phyloP scores from a whole-genome alignment of 495 filamentous ascomycete species.

The Aspergillus coremiiformis region DNA sequence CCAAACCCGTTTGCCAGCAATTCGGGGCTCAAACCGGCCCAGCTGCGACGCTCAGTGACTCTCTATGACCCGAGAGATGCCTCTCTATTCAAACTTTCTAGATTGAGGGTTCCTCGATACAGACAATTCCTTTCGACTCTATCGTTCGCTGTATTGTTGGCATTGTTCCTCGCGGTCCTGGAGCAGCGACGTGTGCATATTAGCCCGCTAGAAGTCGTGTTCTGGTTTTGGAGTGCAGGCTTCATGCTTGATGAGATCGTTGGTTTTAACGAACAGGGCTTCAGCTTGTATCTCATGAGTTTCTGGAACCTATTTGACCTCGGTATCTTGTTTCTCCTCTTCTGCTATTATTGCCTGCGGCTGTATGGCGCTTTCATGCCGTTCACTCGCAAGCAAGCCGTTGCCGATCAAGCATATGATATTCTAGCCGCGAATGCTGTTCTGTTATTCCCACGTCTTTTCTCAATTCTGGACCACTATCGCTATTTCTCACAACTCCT shows the following conservation, averaged over 20 bases:
- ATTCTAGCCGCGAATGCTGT: slow-evolving; percentile 83
- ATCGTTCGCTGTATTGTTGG: slow-evolving; percentile 72
- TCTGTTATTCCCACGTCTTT: slow-evolving; percentile 80
- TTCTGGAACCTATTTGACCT: slow-evolving; percentile 95
- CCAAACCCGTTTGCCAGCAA: neutral
- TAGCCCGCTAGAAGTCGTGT: slow-evolving; percentile 72
- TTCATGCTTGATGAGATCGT: slow-evolving; percentile 96
- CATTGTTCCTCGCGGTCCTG: slow-evolving; percentile 74
- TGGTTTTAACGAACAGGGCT: slow-evolving; percentile 87
- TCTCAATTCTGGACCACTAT: slow-evolving; percentile 87
- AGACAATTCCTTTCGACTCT: slow-evolving; percentile 79
- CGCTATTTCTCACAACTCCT: slow-evolving; percentile 90
- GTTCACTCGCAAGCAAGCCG: slow-evolving; percentile 52
- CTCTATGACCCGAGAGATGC: slow-evolving; percentile 88
- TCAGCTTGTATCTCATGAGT: slow-evolving; percentile 90
- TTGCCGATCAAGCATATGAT: slow-evolving; percentile 80
- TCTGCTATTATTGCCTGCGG: slow-evolving; percentile 82
- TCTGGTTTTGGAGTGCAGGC: slow-evolving; percentile 95
- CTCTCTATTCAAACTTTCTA: slow-evolving; percentile 81
- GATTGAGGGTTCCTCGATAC: slow-evolving; percentile 83
- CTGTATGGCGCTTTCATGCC: slow-evolving; percentile 76
- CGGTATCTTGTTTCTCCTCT: slow-evolving; percentile 76
- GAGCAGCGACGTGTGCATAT: slow-evolving; percentile 62
- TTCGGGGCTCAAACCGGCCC: neutral
- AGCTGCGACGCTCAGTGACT: slow-evolving; percentile 62